Evolutionary conservation across 2,329 filamentous ascomycete species (phyloP).

Genomic region (Fusarium devonianum): DNA sequence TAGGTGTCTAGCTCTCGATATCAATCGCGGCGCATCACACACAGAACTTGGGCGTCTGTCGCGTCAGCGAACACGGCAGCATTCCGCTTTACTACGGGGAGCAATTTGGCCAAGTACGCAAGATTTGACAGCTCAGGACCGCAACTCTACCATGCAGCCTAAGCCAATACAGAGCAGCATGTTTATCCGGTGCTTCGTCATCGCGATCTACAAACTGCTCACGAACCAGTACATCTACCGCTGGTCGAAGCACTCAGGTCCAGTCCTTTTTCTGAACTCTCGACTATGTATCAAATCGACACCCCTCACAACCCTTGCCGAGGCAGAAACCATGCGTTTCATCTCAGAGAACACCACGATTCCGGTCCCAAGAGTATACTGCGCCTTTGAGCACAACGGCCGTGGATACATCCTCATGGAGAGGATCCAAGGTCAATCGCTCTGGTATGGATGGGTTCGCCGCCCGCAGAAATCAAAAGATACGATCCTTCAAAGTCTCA

Average conservation of each 20-base stretch:
- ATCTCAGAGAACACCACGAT: constrained; percentile 51
- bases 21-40: too few relatives aligned
- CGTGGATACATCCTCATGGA: constrained; percentile 54
- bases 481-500: neutral
- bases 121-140: too few relatives aligned
- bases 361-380: constrained; percentile 54
- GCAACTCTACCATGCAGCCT: too few relatives aligned
- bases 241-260: neutral
- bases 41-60: too few relatives aligned
- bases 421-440: constrained; percentile 42
- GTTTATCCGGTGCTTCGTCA: too few relatives aligned
- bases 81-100: too few relatives aligned
- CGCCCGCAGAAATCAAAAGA: neutral
- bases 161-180: too few relatives aligned
- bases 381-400: constrained; percentile 47
- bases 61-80: too few relatives aligned
- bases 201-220: too few relatives aligned
- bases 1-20: too few relatives aligned
- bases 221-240: neutral
- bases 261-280: neutral
- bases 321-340: constrained; percentile 52
- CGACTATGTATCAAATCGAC: constrained; percentile 44
- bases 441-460: constrained; percentile 10
- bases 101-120: too few relatives aligned
- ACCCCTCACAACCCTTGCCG: constrained; percentile 43